A percentile compares a stretch with the other conserved stretches of the same genome.
Evolutionary conservation across 805 yeast species (phyloP).

Genomic region (Wickerhamiella azymoides): DNA sequence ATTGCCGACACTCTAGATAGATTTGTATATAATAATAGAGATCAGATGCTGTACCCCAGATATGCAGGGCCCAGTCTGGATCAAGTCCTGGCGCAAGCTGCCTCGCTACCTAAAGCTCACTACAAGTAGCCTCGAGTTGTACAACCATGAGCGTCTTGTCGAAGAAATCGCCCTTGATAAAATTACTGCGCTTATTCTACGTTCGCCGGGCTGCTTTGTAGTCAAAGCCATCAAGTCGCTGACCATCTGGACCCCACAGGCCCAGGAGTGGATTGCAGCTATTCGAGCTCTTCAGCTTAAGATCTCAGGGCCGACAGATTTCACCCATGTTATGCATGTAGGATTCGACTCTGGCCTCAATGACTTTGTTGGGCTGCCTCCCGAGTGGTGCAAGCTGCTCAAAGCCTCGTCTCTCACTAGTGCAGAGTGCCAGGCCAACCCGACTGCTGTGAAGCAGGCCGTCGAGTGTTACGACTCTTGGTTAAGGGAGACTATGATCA

Average conservation of each 20-base stretch:
- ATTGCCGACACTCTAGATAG: not conserved
- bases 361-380: constrained; percentile 76
- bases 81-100: not conserved
- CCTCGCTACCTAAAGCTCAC: not conserved
- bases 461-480: constrained; percentile 50
- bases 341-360: constrained; percentile 72
- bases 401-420: constrained; percentile 73
- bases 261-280: not conserved
- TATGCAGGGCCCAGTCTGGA: not conserved
- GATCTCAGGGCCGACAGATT: not conserved
- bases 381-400: constrained; percentile 76
- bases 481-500: not conserved
- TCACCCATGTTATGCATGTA: constrained; percentile 37
- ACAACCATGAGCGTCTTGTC: not conserved
- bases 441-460: constrained; percentile 81
- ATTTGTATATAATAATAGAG: not conserved
- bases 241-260: not conserved
- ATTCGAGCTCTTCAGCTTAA: not conserved
- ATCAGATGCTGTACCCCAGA: not conserved
- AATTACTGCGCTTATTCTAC: not conserved
- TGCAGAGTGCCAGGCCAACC: constrained; percentile 74
- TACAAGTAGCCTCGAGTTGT: not conserved
- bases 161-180: not conserved
- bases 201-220: not conserved
- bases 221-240: not conserved